Percentiles rank a stretch among this genome's conserved stretches.
phyloP scores from a whole-genome alignment of 805 yeast species.

The Blastobotrys chiropterorum region DNA sequence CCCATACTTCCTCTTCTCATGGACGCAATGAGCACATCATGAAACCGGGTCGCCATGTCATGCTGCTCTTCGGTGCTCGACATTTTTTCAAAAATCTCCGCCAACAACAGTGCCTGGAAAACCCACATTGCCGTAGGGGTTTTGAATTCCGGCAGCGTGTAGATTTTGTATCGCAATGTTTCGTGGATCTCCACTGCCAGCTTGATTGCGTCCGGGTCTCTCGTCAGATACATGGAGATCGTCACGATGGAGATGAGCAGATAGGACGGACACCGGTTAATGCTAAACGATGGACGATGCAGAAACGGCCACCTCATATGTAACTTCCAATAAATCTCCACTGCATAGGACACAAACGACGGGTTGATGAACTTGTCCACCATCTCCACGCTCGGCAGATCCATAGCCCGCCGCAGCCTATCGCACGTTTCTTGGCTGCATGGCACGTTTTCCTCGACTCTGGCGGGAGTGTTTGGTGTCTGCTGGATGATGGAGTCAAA shows the following conservation, averaged over 20 bases:
- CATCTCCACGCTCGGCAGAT: constrained; percentile 1
- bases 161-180: constrained; percentile 59
- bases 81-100: constrained; percentile 72
- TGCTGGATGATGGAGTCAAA: not conserved
- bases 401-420: constrained; percentile 3
- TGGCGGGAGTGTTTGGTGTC: not conserved
- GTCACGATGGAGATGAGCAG: constrained; percentile 48
- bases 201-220: constrained; percentile 23
- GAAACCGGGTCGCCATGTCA: constrained; percentile 22
- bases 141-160: constrained; percentile 62
- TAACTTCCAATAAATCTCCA: constrained; percentile 28
- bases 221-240: constrained; percentile 36
- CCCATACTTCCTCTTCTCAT: constrained; percentile 18
- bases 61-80: constrained; percentile 23
- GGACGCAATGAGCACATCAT: constrained; percentile 21
- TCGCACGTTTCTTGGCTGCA: constrained; percentile 8
- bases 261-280: constrained; percentile 39
- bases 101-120: constrained; percentile 61
- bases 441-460: constrained; percentile 1
- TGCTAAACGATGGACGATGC: constrained; percentile 48
- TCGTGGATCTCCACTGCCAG: constrained; percentile 42
- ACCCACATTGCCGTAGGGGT: constrained; percentile 76
- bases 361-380: constrained; percentile 16
- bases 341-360: constrained; percentile 15
- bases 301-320: constrained; percentile 52